Conservation (phyloP, 352 stramenopile genomes). For the Pythium phragmitis region DNA sequence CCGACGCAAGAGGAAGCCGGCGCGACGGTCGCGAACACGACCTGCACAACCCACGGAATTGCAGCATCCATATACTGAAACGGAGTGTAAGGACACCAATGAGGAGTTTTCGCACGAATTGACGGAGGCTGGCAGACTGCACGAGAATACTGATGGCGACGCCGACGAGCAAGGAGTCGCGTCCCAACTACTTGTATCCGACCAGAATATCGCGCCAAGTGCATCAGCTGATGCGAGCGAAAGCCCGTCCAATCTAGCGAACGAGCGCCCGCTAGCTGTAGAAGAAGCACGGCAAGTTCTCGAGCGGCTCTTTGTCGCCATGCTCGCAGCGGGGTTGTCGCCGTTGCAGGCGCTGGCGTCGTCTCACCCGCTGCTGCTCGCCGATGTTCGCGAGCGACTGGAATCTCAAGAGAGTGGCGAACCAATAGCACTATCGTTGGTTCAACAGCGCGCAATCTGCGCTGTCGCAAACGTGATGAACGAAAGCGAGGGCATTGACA, state of each 20-base stretch:
- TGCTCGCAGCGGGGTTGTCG: constrained; percentile 9
- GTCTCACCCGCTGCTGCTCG: not conserved
- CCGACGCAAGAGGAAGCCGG: constrained; percentile 9
- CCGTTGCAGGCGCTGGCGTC: not conserved
- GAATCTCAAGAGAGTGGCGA: not conserved
- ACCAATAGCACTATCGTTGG: not conserved
- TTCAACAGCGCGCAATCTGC: not conserved
- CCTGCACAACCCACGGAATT: not conserved
- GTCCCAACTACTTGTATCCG: not conserved
- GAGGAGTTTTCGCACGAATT: not conserved
- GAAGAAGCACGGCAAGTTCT: constrained; percentile 1
- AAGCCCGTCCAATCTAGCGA: not conserved
- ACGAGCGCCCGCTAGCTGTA: not conserved
- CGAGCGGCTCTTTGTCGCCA: constrained; percentile 8
- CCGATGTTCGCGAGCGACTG: not conserved
- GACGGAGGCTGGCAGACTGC: not conserved
- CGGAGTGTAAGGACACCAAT: not conserved
- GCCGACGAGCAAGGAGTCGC: not conserved
- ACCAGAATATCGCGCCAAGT: not conserved
- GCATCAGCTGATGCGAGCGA: not conserved
- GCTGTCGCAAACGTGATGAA: not conserved
- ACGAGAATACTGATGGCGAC: not conserved
- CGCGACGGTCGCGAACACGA: not conserved
- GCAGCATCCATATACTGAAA: not conserved
- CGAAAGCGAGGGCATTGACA: constrained; percentile 1